phyloP scores from a whole-genome alignment of 2,329 filamentous ascomycete species.

The Sphaerostilbella broomeana region DNA sequence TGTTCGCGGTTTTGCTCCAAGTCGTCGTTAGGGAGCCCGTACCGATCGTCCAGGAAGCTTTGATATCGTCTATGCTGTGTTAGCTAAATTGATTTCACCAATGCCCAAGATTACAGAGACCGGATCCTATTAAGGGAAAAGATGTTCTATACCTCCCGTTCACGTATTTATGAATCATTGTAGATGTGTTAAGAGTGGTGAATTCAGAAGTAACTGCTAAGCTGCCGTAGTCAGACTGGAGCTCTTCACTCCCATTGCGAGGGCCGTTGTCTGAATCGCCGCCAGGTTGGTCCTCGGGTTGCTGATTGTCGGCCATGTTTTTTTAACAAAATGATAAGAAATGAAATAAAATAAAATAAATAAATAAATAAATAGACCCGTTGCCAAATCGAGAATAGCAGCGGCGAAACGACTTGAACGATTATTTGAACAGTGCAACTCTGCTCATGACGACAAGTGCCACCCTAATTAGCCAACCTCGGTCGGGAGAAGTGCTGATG shows the following conservation, averaged over 20 bases:
- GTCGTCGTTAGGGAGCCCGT: conserved; percentile 48
- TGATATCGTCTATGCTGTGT: conserved; percentile 40
- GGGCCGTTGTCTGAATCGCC: too few relatives aligned
- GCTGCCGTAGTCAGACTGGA: conserved; percentile 35
- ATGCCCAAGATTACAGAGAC: not conserved
- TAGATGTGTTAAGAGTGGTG: conserved; percentile 31
- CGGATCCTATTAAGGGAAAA: not conserved
- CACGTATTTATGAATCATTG: conserved; percentile 29
- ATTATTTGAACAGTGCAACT: too few relatives aligned
- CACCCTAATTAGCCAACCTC: too few relatives aligned
- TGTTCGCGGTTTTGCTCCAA: conserved; percentile 43
- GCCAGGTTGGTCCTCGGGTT: too few relatives aligned
- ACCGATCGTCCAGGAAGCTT: conserved; percentile 39
- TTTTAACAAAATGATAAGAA: too few relatives aligned
- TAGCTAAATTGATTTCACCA: not conserved
- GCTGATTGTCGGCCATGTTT: too few relatives aligned
- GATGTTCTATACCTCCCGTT: conserved; percentile 28
- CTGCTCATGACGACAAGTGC: too few relatives aligned
- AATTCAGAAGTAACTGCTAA: conserved; percentile 34
- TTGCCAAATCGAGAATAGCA: too few relatives aligned
- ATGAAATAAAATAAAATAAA: too few relatives aligned
- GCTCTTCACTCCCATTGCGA: conserved; percentile 20
- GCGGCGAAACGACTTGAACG: too few relatives aligned
- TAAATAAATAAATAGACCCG: too few relatives aligned
- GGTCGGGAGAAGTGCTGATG: too few relatives aligned